A percentile compares a stretch with the other conserved stretches of the same genome.
Conservation (phyloP, 805 yeast species). For the Cyberlindnera galapagoensis region DNA sequence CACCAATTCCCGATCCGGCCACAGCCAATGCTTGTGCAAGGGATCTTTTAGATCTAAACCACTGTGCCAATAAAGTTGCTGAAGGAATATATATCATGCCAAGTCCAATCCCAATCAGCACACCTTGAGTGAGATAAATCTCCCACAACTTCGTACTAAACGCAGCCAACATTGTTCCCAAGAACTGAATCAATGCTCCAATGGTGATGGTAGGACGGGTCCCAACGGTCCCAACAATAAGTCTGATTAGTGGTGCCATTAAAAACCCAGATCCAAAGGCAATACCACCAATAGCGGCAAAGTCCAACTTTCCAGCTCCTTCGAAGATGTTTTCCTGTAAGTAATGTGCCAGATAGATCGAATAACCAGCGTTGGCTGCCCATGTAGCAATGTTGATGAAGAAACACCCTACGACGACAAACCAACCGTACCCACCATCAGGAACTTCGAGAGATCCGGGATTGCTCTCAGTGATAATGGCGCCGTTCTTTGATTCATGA, state of each 20-base stretch:
- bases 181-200: conserved; percentile 48
- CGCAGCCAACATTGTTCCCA: conserved; percentile 54
- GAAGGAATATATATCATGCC: conserved; percentile 54
- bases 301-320: conserved; percentile 52
- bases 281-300: conserved; percentile 63
- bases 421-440: conserved; percentile 26
- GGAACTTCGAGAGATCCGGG: conserved; percentile 23
- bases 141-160: conserved; percentile 57
- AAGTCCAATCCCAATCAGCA: conserved; percentile 45
- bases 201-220: conserved; percentile 35
- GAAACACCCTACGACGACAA: conserved; percentile 18
- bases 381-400: conserved; percentile 23
- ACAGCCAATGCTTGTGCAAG: conserved; percentile 33
- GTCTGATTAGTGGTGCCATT: conserved; percentile 45
- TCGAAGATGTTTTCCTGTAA: conserved; percentile 40
- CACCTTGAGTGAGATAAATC: conserved; percentile 60
- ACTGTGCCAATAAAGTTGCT: conserved; percentile 56
- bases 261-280: conserved; percentile 52
- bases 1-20: conserved; percentile 39
- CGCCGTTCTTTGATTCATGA: too few species aligned
- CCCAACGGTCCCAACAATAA: conserved; percentile 25
- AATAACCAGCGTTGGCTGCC: conserved; percentile 33
- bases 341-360: conserved; percentile 57
- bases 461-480: too few species aligned
- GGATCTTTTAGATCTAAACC: conserved; percentile 60